Evolutionary conservation across 345 rosid species (phyloP).

Genomic region (Linum tenue): DNA sequence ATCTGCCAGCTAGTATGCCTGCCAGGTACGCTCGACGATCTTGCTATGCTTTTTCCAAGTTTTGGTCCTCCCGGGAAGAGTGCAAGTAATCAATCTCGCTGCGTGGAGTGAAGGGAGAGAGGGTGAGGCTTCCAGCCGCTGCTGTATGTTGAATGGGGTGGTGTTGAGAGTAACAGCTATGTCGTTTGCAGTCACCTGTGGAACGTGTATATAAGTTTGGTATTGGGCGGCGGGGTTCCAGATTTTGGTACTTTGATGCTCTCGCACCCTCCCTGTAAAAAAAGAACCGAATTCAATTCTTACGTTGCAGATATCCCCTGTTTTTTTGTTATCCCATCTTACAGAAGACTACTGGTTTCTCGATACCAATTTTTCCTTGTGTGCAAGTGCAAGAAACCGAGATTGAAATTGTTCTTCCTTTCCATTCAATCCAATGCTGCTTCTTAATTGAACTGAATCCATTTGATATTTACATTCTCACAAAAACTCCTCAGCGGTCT

Average conservation of each 20-base stretch:
- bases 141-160: not conserved
- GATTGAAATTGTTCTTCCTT: no score
- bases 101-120: no score
- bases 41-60: not conserved
- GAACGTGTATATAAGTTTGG: not conserved
- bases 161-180: not conserved
- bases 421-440: not conserved
- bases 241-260: not conserved
- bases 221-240: not conserved
- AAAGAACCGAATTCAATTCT: not conserved
- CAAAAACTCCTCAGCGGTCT: constrained; percentile 61
- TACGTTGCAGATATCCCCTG: not conserved
- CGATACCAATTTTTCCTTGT: no score
- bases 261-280: not conserved
- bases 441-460: not conserved
- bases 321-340: no score
- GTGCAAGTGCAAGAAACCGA: no score
- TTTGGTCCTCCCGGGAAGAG: not conserved
- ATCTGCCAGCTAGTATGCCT: no score
- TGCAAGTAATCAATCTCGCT: no score
- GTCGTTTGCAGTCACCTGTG: no score
- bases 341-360: no score
- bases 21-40: not conserved
- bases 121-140: no score
- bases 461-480: constrained; percentile 14